A percentile compares a stretch with the other conserved stretches of the same genome.
Evolutionary conservation across 306 rosid species (phyloP).

Genomic region (Acacia confusa): DNA sequence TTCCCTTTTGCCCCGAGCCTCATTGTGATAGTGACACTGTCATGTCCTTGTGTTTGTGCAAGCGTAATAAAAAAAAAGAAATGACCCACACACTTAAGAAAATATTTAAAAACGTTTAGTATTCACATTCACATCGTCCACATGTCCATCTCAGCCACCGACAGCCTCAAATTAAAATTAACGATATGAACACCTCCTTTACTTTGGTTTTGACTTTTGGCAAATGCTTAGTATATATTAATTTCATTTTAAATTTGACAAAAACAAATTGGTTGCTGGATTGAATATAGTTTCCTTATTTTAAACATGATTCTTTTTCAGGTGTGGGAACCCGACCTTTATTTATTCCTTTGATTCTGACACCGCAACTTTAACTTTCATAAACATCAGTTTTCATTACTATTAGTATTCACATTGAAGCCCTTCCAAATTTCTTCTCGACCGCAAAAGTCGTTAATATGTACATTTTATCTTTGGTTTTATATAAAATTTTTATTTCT

Average conservation of each 20-base stretch:
- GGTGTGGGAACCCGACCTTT: neutral
- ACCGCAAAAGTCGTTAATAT: too few species aligned
- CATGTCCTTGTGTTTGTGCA: too few species aligned
- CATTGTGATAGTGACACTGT: neutral
- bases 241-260: neutral
- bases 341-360: neutral
- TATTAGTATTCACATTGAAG: neutral
- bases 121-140: neutral
- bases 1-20: too few species aligned
- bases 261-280: neutral
- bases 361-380: neutral
- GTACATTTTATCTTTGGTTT: too few species aligned
- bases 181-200: neutral
- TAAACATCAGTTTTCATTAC: neutral
- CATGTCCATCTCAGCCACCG: neutral
- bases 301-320: neutral
- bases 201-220: neutral
- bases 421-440: neutral
- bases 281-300: neutral
- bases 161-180: neutral
- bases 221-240: neutral
- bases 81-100: too few species aligned
- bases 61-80: too few species aligned
- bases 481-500: too few species aligned
- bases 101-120: too few species aligned